phyloP scores from a whole-genome alignment of 371 early-diverging fungal species.

The Lichtheimia ramosa region DNA sequence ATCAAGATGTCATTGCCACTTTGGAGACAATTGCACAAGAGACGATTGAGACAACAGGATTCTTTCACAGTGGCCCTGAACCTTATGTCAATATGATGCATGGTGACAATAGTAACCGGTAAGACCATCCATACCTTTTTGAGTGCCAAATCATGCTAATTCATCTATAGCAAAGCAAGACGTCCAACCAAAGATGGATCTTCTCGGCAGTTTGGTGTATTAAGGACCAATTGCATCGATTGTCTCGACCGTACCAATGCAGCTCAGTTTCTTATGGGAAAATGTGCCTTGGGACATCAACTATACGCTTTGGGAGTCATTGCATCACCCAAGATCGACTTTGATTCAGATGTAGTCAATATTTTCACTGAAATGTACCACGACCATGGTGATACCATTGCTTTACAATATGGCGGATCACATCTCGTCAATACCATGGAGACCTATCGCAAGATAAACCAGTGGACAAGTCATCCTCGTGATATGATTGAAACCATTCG shows the following conservation, averaged over 20 bases:
- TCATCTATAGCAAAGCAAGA: too few relatives aligned
- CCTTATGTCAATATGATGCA: slow-evolving; percentile 57
- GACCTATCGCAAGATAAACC: slow-evolving; percentile 91
- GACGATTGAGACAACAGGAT: slow-evolving; percentile 82
- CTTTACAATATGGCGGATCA: slow-evolving; percentile 99
- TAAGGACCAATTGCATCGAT: slow-evolving; percentile 99
- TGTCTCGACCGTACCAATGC: slow-evolving; percentile 99
- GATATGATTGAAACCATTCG: slow-evolving; percentile 94
- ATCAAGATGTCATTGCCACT: slow-evolving; percentile 88
- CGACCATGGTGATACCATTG: slow-evolving; percentile 98
- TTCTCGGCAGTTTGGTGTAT: slow-evolving; percentile 79
- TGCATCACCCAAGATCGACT: slow-evolving; percentile 74
- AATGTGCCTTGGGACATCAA: slow-evolving; percentile 91
- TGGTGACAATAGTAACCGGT: slow-evolving; percentile 1
- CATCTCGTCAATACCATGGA: slow-evolving; percentile 97
- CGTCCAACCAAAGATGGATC: too few relatives aligned
- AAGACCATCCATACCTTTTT: too few relatives aligned
- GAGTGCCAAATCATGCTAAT: not conserved
- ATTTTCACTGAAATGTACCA: slow-evolving; percentile 97
- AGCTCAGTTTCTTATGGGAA: slow-evolving; percentile 96
- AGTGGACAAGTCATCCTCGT: slow-evolving; percentile 92
- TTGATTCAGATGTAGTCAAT: slow-evolving; percentile 91
- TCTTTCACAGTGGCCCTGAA: slow-evolving; percentile 90
- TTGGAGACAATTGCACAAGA: slow-evolving; percentile 90
- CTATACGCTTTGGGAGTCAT: slow-evolving; percentile 89